Conservation (phyloP, 495 filamentous ascomycete species). For the Pseudevernia furfuracea region DNA sequence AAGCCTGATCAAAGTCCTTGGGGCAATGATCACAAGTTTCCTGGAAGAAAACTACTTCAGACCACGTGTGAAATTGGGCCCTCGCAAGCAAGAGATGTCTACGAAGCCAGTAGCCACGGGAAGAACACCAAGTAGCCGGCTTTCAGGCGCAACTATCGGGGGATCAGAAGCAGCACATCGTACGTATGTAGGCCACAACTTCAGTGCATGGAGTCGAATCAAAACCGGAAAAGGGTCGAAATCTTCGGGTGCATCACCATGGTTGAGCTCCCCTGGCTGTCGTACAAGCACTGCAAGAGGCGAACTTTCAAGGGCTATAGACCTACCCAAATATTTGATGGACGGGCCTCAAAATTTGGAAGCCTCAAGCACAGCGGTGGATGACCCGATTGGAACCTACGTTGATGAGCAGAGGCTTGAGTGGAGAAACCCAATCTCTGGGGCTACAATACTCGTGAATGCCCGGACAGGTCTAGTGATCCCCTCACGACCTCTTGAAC, state of each 20-base stretch:
- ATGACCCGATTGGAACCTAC: background rate
- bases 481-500: background rate
- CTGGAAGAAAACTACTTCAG: constrained; percentile 58
- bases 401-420: constrained; percentile 37
- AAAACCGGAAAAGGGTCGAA: constrained; percentile 43
- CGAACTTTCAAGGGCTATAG: background rate
- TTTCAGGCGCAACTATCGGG: constrained; percentile 9
- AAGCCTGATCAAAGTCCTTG: constrained; percentile 52
- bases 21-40: constrained; percentile 58
- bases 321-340: background rate
- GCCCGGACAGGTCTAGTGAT: constrained; percentile 53
- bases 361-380: background rate
- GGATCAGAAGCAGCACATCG: constrained; percentile 5
- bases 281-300: background rate
- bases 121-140: background rate
- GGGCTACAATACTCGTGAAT: constrained; percentile 50
- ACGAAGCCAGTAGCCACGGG: background rate
- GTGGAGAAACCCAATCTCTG: constrained; percentile 66
- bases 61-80: constrained; percentile 33
- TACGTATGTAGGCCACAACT: constrained; percentile 32
- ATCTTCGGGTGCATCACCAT: background rate
- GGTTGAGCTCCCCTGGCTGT: constrained; percentile 1
- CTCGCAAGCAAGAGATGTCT: background rate
- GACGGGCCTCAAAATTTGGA: background rate
- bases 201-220: constrained; percentile 59